Evolutionary conservation across 768 basidiomycete species (phyloP).

Genomic region (Lyophyllum semitale): DNA sequence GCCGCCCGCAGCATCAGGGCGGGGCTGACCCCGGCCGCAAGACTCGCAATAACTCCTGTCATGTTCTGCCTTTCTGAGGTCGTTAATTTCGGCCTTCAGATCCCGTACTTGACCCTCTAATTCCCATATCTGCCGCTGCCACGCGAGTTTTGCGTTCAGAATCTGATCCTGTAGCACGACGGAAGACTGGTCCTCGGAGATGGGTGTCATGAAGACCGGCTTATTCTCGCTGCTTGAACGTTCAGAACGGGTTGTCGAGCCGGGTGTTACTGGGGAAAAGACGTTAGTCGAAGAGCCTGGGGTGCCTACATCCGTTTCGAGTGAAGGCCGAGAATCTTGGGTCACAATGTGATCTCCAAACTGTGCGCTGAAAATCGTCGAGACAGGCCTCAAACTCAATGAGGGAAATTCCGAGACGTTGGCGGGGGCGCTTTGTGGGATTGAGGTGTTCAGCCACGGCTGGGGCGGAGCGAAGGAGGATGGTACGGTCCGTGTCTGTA

Average conservation of each 20-base stretch:
- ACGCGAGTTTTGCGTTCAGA: conserved; percentile 54
- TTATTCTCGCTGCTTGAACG: conserved; percentile 30
- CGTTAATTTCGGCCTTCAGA: conserved; percentile 69
- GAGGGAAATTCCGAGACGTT: conserved; percentile 62
- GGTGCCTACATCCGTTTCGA: conserved; percentile 47
- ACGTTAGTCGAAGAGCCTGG: conserved; percentile 50
- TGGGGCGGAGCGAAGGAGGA: not conserved
- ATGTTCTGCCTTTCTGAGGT: conserved; percentile 40
- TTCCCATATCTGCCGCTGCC: conserved; percentile 77
- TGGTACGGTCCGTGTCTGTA: conserved; percentile 26
- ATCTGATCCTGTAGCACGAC: conserved; percentile 67
- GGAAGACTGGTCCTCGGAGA: conserved; percentile 42
- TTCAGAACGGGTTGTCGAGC: conserved; percentile 16
- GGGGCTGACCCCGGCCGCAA: conserved; percentile 56
- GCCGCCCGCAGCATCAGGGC: not conserved
- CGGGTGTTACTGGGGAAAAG: conserved; percentile 41
- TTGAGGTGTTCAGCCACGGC: conserved; percentile 27
- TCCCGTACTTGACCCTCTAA: conserved; percentile 73
- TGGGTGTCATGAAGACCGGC: conserved; percentile 19
- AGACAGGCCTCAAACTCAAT: conserved; percentile 74
- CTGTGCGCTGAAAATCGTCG: conserved; percentile 72
- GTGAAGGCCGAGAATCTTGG: conserved; percentile 33
- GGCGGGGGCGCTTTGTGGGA: conserved; percentile 67
- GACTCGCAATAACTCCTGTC: conserved; percentile 50
- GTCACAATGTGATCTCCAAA: conserved; percentile 53